Evolutionary conservation across 2,329 filamentous ascomycete genomes (phyloP), one percentile per base, ranked within the genome.

Genomic region (Purpureocillium takamizusanense): DNA sequence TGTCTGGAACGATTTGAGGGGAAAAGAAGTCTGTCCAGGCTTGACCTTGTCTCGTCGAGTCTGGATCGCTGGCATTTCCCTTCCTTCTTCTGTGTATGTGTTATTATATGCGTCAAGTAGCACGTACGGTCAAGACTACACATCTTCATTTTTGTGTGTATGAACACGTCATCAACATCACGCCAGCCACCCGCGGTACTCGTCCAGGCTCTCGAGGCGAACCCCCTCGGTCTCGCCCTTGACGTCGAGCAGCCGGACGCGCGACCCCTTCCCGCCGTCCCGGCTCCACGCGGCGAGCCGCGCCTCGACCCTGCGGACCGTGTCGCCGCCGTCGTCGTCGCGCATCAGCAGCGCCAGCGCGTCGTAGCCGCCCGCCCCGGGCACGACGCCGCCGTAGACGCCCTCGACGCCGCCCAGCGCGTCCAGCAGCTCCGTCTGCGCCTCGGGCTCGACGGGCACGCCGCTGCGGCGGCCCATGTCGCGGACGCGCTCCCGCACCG

Each of bases 351-450:
- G 59, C 1, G 83, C 84, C 39, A 95, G 72, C 2, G 92, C 92
- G 66, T 98, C 92, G 54, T 85, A 95, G 0, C 92, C 92, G 9
- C 92, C 92, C 0, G 92, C 92, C 0, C 92, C 92, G 0, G 92
- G 92, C 0, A 95, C 92, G 0, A 97, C 87, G 0, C 89, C 92
- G 1, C 88, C 89, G 46, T 89, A 76, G 3, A 97, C 88, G 6
- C 90, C 92, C 0, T 83, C 72, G 2, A 95, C 65, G 4, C 50
- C 53, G n/a, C 63, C 74, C 41, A 90, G 71, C 9, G 79, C 84
- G 61, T 98, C 84, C 28, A 98, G 65, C 42, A 98, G 67, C 53
- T 77, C 75, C 2, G 87, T 95, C 70, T 98, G 92, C 48, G 83
- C 80, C 31, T 69, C 69, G 0, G 92, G 92, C 67, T 98, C 92